Evolutionary conservation across 179 eudicot genomes (phyloP), one percentile per base, ranked within the genome.

Genomic region (Spinacia oleracea): DNA sequence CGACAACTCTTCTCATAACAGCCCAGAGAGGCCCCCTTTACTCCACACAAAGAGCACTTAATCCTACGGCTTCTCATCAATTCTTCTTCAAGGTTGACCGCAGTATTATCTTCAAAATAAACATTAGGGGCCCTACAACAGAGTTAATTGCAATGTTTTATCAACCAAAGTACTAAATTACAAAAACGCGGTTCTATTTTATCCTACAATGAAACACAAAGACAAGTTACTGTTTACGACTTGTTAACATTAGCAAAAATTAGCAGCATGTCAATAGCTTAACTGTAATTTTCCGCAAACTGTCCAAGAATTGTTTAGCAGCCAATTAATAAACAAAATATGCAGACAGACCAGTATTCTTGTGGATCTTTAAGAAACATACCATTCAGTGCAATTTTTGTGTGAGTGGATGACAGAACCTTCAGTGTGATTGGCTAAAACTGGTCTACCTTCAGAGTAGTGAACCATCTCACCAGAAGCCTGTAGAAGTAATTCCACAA

Each of bases 21-120:
- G 14, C 99, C 99, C 78, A 96, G 98, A 79, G 99, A 91, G 27
- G 98, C 97, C 32, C 99, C 99, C 86, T 90, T 93, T 60, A 85
- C 48, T 65, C 86, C 93, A 86, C 99, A 96, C 75, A 91, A 88
- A 60, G 89, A 86, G 84, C 99, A 96, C 74, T 86, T 96, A 58
- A 96, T 94, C 81, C 96, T 89, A 60, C 90, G 82, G 78, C 99
- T 94, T 87, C 99, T 89, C 42, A 88, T 72, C 81, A 96, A 77
- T 84, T 96, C 99, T 74, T 89, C 87, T 80, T 89, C 98, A 66
- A 96, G 97, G 76, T 96, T 96, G 81, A 94, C 71, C 20, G 89
- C 96, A 72, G 70, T 82, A 78, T 94, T 92, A 78, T 85, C 93
- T 75, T 94, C 89, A 80, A 96, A 96, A 74, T 89, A 96, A 69